Evolutionary conservation across 164 flowering plant genomes (phyloP).

Genomic region (Liriodendron chinense): DNA sequence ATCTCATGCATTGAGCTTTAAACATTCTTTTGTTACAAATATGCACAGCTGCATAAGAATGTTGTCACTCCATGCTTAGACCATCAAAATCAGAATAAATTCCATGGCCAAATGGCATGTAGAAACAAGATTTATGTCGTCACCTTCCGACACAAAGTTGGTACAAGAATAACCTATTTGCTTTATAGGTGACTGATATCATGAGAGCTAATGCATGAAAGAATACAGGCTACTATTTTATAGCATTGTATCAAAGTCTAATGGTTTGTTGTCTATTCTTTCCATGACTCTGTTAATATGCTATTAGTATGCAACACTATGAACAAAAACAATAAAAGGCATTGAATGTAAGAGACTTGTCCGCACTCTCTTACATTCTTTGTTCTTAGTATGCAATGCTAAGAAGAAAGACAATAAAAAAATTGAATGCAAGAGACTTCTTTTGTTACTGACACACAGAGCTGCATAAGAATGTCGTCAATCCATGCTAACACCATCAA

Average conservation of each 20-base stretch:
- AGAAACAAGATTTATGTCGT: slow-evolving; percentile 28
- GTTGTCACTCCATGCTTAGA: background rate
- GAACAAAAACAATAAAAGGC: background rate
- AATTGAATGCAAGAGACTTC: background rate
- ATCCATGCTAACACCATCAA: slow-evolving; percentile 3
- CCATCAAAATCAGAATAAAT: slow-evolving; percentile 10
- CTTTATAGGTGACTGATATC: slow-evolving; percentile 25
- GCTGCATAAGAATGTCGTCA: background rate
- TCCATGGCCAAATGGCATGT: slow-evolving; percentile 14
- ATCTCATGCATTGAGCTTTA: slow-evolving; percentile 23
- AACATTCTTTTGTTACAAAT: too few relatives aligned
- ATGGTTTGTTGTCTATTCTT: too few relatives aligned
- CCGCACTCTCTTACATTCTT: background rate
- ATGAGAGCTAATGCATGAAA: background rate
- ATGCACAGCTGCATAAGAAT: background rate
- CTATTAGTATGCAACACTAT: background rate
- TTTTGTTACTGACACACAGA: background rate
- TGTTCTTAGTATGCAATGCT: too few relatives aligned
- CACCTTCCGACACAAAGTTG: slow-evolving; percentile 38
- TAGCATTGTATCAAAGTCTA: background rate
- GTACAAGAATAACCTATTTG: slow-evolving; percentile 21
- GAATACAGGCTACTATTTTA: background rate
- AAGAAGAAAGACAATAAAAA: background rate
- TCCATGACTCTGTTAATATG: background rate
- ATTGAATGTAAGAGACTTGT: background rate